Percentiles rank a stretch among this genome's conserved stretches.
These are phyloP conservation scores for Camelina laxa DNA, from an alignment of 345 rosid species.

Conservation along the genomic window DNA sequence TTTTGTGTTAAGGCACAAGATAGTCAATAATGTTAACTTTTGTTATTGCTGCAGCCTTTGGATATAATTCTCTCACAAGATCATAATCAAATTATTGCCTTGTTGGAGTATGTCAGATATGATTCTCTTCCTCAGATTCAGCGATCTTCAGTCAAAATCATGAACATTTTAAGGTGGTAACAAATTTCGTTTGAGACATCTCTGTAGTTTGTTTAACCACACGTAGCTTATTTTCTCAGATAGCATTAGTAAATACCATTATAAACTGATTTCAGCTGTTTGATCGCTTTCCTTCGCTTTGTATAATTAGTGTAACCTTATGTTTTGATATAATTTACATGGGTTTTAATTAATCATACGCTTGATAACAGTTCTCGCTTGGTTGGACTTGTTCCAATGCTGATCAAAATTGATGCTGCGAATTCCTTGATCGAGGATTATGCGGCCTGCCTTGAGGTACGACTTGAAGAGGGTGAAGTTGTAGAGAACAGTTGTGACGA, in stretches of 20 bases:
- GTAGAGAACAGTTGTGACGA: conserved; percentile 75
- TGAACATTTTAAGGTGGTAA: conserved; percentile 80
- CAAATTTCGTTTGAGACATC: conserved; percentile 8
- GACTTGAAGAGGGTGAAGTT: conserved; percentile 74
- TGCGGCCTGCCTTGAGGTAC: conserved; percentile 88
- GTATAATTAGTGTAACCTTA: not conserved
- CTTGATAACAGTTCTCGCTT: conserved; percentile 76
- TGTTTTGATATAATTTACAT: conserved; percentile 9
- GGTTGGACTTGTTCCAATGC: conserved; percentile 84
- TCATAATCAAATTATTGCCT: conserved; percentile 76
- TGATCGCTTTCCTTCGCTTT: conserved; percentile 23
- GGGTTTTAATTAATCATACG: conserved; percentile 19
- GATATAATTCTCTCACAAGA: conserved; percentile 93
- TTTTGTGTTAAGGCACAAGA: conserved; percentile 15
- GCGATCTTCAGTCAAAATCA: conserved; percentile 79
- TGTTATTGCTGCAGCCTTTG: conserved; percentile 71
- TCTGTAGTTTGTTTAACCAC: conserved; percentile 24
- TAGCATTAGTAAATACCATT: conserved; percentile 23
- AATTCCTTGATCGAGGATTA: conserved; percentile 76
- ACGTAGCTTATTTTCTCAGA: conserved; percentile 7
- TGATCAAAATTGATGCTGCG: conserved; percentile 79
- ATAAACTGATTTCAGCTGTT: conserved; percentile 13
- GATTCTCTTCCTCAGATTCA: conserved; percentile 81
- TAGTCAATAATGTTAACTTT: conserved; percentile 22
- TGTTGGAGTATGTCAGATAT: conserved; percentile 95